Base-by-base conservation (phyloP, 1,139 yeast genomes). In the Geotrichum macrosporum region DNA sequence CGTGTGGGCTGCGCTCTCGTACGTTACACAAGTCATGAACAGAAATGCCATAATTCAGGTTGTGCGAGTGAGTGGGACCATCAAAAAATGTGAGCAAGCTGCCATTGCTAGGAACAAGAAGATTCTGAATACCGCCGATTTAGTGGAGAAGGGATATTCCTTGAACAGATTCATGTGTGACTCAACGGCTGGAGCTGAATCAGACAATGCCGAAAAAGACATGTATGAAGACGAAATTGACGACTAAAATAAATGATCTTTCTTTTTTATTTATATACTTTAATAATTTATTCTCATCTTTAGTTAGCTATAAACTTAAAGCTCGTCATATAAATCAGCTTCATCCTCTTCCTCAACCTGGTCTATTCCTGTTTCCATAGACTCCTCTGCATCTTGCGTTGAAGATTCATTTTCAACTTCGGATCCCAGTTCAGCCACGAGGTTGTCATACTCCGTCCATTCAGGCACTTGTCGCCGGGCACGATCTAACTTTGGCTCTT, bases 51-150 rank as follows among this genome's bases (percentile, higher is more conserved):
- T 83, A 4, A 64, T 88, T 6, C 72, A 80, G 47, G 81, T 86
- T 34, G 67, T 76, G 2, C 82, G 84, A 52, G 80, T 86, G 0
- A 81, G 95, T 58, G 97, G 96, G 0, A 88, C 97, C 0, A 88
- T 92, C 38, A 83, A 81, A 61, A 87, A 87, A 61, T 76, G 94
- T 58, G 94, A 88, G 61, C 75, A 80, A 55, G 77, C 71, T 52
- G 82, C 52, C 57, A 70, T 56, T 64, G 75, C 54, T 12, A 50
- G 60, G 18, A 58, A 65, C 42, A 53, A 74, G 72, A 47, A 59
- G 16, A 51, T 57, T 13, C 50, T 65, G 20, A 31, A 41, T 2
- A 16, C 16, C 2, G 33, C 44, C 4, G 42, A 35, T 34, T 12
- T 18, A 26, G 33, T 15, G 16, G 13, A 29, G 20, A 27, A 29